These are phyloP conservation scores for Fusarium sp. DNA, from an alignment of 2,329 filamentous ascomycete species.

Conservation along the genomic window DNA sequence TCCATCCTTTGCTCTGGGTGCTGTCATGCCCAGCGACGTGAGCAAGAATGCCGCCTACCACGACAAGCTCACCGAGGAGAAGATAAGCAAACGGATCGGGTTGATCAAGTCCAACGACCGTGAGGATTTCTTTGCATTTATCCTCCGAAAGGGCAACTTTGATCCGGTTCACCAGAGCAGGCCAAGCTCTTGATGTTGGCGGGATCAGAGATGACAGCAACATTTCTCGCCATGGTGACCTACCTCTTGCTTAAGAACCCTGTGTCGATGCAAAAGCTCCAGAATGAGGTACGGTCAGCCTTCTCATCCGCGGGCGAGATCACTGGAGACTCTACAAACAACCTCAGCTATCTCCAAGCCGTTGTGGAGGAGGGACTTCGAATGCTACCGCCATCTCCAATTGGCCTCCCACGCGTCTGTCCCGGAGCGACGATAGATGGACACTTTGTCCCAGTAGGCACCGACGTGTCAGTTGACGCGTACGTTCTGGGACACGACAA, in stretches of 20 bases:
- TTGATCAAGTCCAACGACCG: not conserved
- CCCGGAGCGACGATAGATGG: constrained; percentile 20
- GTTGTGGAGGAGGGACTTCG: constrained; percentile 31
- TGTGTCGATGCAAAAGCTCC: not conserved
- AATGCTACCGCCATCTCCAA: constrained; percentile 11
- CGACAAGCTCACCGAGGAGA: constrained; percentile 8
- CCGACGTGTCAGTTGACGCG: constrained; percentile 12
- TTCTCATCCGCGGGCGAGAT: constrained; percentile 14
- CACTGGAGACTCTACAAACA: constrained; percentile 4
- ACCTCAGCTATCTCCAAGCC: constrained; percentile 15
- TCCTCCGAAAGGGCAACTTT: constrained; percentile 2
- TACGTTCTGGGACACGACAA: constrained; percentile 7
- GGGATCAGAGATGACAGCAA: constrained; percentile 26
- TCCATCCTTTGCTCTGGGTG: not conserved
- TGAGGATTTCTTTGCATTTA: constrained; percentile 26
- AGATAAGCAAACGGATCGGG: constrained; percentile 1
- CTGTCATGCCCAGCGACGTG: constrained; percentile 3
- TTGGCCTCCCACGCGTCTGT: constrained; percentile 10
- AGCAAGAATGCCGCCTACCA: not conserved
- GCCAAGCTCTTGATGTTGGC: constrained; percentile 26
- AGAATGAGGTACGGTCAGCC: constrained; percentile 7
- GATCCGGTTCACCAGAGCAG: constrained; percentile 15
- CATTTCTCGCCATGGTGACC: not conserved
- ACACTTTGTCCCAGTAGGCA: constrained; percentile 17
- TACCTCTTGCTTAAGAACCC: constrained; percentile 14